Percentiles rank a stretch among this genome's conserved stretches.
Evolutionary conservation across 257 asterid species (phyloP).

Genomic region (Fraxinus cuspidata): DNA sequence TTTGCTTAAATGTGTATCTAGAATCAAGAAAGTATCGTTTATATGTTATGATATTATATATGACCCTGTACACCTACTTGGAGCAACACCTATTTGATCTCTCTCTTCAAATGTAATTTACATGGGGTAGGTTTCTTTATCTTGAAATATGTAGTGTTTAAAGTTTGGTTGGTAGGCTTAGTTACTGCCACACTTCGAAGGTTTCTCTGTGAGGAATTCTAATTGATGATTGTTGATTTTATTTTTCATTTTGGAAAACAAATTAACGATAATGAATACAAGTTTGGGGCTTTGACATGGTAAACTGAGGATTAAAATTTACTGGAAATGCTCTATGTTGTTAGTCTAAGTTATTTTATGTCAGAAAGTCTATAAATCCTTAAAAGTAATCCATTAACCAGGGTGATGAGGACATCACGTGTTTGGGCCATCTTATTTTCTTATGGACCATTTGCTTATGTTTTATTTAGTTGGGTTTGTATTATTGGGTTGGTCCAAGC

Average conservation of each 20-base stretch:
- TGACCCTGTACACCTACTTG: neutral
- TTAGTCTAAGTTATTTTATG: neutral
- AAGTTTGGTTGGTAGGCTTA: neutral
- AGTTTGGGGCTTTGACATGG: neutral
- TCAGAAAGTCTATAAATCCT: neutral
- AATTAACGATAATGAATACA: neutral
- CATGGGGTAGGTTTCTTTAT: neutral
- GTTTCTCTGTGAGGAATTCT: neutral
- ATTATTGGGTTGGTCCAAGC: no score
- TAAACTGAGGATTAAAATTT: neutral
- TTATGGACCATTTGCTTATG: no score
- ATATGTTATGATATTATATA: neutral
- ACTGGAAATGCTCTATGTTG: neutral
- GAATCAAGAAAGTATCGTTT: conserved; percentile 1
- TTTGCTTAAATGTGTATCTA: neutral
- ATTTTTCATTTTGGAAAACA: neutral
- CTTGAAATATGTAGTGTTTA: neutral
- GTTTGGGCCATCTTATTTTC: no score
- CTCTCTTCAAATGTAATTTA: neutral
- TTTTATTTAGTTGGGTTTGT: no score
- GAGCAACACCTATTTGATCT: neutral
- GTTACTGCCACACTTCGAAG: neutral
- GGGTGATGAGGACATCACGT: neutral
- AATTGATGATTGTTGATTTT: neutral
- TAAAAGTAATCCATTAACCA: neutral